Evolutionary conservation across 2,329 filamentous ascomycete species (phyloP), one percentile per base, ranked within the genome.

Genomic region (Atkinsonella texensis): DNA sequence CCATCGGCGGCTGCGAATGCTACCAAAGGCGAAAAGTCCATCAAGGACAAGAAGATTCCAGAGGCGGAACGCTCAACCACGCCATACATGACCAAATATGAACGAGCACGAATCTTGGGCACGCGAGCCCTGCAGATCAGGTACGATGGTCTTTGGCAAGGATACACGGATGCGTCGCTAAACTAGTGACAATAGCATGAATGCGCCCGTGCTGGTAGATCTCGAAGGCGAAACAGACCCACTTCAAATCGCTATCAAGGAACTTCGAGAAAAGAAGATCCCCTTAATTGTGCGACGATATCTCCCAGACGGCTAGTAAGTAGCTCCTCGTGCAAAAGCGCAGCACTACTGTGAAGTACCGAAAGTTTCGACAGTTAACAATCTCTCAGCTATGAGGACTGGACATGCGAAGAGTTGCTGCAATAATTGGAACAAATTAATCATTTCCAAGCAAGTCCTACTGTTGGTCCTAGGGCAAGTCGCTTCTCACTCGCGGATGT

Each of bases 1-100:
- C 76, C 80, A 17, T 75, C 77, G 33, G 81, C 81, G 23, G 70
- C 73, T 0, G 80, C 80, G 35, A 77, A 76, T 63, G 70, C 70
- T 52, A 67, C 70, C 53, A 79, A 76, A 65, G 73, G 68, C 59
- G 75, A 79, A 50, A 79, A 77, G 64, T 73, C 74, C 47, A 71
- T 76, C 63, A 83, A 82, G 64, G 80, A 90, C 71, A 96, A 94
- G 79, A 94, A 89, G 72, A 91, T 98, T 48, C 80, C 89, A 52
- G 87, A 88, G 59, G 87, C 90, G 58, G 81, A 95, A 70, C 83
- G 93, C 61, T 86, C 81, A 23, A 98, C 93, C 9, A 98, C 93
- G 31, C 93, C 91, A 2, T 98, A 96, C 73, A 95, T 98, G 91
- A 98, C 93, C 59, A 98, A 98, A 74, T 98, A 98, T 71, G 93